Evolutionary conservation across 257 asterid genomes (phyloP).

Genomic region (Solanum arcanum): DNA sequence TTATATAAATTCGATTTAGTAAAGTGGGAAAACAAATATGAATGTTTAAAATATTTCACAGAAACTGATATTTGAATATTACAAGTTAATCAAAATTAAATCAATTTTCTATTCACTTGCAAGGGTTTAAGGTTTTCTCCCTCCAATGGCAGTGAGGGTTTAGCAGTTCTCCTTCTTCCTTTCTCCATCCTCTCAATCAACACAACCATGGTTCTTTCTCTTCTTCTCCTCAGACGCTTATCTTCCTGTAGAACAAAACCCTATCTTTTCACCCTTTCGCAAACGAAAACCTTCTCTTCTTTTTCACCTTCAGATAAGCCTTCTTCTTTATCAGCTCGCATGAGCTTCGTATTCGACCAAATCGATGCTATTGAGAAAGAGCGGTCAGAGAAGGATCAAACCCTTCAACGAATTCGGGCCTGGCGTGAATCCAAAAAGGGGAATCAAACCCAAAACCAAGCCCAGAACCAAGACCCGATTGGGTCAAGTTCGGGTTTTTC

Average conservation of each 20-base stretch:
- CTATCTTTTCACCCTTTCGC: constrained; percentile 12
- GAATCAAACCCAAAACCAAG: neutral
- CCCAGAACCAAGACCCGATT: neutral
- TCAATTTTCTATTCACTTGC: neutral
- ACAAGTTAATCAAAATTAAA: neutral
- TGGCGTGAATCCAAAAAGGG: constrained; percentile 79
- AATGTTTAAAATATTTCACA: neutral
- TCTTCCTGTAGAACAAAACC: constrained; percentile 5
- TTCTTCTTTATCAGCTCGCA: constrained; percentile 66
- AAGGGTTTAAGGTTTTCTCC: neutral
- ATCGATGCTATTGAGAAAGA: constrained; percentile 69
- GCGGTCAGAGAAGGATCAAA: constrained; percentile 60
- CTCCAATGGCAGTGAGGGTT: neutral
- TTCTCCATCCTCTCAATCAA: neutral
- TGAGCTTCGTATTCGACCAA: constrained; percentile 89
- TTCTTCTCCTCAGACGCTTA: constrained; percentile 32
- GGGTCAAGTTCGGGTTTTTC: constrained; percentile 4
- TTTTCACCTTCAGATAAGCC: constrained; percentile 28
- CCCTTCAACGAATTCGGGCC: constrained; percentile 83
- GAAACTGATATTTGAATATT: neutral
- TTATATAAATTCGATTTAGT: neutral
- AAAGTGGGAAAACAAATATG: neutral
- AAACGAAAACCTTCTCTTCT: constrained; percentile 20
- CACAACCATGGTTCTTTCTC: neutral
- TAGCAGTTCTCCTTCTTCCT: neutral